A percentile compares a stretch with the other conserved stretches of the same genome.
phyloP scores from a whole-genome alignment of 805 yeast species.

The Starmerella bacillaris region DNA sequence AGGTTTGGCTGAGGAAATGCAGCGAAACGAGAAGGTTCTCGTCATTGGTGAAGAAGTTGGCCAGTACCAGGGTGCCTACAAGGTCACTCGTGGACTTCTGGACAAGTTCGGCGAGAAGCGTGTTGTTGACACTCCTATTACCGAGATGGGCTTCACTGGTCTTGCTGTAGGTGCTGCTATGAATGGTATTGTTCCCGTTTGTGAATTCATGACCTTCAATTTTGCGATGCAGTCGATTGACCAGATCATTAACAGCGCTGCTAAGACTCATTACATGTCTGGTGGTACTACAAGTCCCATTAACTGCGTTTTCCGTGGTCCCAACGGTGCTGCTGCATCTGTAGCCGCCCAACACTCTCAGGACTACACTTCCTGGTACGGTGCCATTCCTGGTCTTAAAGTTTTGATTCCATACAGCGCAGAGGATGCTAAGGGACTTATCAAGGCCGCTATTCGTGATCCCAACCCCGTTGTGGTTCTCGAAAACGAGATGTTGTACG shows the following conservation, averaged over 20 bases:
- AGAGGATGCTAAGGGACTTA: conserved; percentile 87
- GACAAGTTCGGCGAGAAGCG: conserved; percentile 91
- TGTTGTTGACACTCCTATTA: conserved; percentile 90
- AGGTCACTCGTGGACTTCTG: conserved; percentile 83
- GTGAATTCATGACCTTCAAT: conserved; percentile 98
- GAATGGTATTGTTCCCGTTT: conserved; percentile 87
- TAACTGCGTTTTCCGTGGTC: conserved; percentile 96
- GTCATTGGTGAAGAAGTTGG: conserved; percentile 98
- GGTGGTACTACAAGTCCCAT: conserved; percentile 91
- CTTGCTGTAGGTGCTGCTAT: conserved; percentile 90
- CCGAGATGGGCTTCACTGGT: conserved; percentile 98
- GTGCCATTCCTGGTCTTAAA: conserved; percentile 93
- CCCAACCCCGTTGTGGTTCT: conserved; percentile 94
- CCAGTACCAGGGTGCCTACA: conserved; percentile 98
- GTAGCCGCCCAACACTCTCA: conserved; percentile 99
- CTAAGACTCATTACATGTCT: conserved; percentile 96
- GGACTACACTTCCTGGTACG: conserved; percentile 95
- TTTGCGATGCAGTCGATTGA: conserved; percentile 99
- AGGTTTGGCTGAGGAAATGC: conserved; percentile 94
- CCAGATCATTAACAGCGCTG: conserved; percentile 95
- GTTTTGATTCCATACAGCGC: conserved; percentile 90
- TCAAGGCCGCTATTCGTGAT: conserved; percentile 93
- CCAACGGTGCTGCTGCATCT: conserved; percentile 99
- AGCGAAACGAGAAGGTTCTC: conserved; percentile 84
- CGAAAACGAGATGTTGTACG: conserved; percentile 90